Evolutionary conservation across 2,329 filamentous ascomycete species (phyloP).

Genomic region (Neonectria magnoliae): DNA sequence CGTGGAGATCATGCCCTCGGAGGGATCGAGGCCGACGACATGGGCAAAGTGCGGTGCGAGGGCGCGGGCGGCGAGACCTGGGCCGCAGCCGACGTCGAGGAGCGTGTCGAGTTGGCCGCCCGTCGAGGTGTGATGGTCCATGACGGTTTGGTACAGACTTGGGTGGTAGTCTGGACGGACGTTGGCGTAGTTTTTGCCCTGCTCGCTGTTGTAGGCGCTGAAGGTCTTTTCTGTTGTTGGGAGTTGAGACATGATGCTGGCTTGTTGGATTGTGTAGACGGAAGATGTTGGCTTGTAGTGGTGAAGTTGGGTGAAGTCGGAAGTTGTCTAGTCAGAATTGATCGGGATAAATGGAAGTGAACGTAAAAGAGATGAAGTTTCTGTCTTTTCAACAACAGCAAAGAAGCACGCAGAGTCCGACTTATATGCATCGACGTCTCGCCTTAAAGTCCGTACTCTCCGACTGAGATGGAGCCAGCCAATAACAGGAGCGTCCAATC

Average conservation of each 20-base stretch:
- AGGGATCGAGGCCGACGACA: conserved; percentile 62
- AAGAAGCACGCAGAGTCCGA: neutral
- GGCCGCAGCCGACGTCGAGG: conserved; percentile 67
- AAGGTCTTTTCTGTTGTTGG: conserved; percentile 51
- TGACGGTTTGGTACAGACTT: conserved; percentile 57
- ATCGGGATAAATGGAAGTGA: neutral
- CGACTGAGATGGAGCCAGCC: neutral
- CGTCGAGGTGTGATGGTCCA: conserved; percentile 57
- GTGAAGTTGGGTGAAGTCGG: too few species aligned
- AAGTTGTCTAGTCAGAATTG: neutral
- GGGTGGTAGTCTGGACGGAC: conserved; percentile 55
- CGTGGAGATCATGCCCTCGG: conserved; percentile 61
- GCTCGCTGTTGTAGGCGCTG: conserved; percentile 51
- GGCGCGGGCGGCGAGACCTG: conserved; percentile 58
- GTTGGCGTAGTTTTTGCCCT: conserved; percentile 57
- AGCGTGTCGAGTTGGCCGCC: conserved; percentile 55
- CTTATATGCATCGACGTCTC: neutral
- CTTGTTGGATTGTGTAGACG: neutral
- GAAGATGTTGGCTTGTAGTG: neutral
- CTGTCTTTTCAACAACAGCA: neutral
- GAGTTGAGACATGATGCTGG: neutral
- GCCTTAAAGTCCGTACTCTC: neutral
- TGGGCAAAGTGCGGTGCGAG: conserved; percentile 58
- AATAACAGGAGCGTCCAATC: neutral
- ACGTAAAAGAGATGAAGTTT: neutral